Evolutionary conservation across 75 land plant species (phyloP), one percentile per base, ranked within the genome.

Genomic region (Isoetes taiwanensis): DNA sequence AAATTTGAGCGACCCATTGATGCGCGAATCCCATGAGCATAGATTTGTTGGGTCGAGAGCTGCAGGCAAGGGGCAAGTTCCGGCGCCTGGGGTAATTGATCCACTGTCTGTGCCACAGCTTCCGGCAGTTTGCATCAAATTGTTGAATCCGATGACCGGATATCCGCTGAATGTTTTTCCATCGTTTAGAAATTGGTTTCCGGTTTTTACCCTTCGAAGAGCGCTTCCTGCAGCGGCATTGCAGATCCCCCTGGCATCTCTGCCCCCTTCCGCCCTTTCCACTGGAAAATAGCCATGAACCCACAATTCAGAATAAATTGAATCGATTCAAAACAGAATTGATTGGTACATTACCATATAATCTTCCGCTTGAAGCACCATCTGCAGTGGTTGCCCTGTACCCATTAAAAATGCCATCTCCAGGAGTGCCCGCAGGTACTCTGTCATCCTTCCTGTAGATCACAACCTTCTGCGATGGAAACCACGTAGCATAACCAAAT

Each of bases 341-440:
- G n/a, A n/a, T n/a, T n/a, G n/a, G n/a, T n/a, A n/a, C n/a, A n/a
- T n/a, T n/a, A n/a, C n/a, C n/a, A n/a, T n/a, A n/a, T n/a, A n/a
- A n/a, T n/a, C n/a, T n/a, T n/a, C n/a, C n/a, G n/a, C n/a, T n/a
- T n/a, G n/a, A n/a, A n/a, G n/a, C n/a, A n/a, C n/a, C n/a, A n/a
- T n/a, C n/a, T n/a, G n/a, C n/a, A n/a, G n/a, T n/a, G n/a, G n/a
- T n/a, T n/a, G n/a, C n/a, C n/a, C n/a, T 74, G 34, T 82, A 79
- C 2, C 78, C 83, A 1, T 54, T 58, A 61, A 63, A 83, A 1
- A 38, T 31, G 27, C 74, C 72, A 2, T 59, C 65, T 5, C 74
- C 74, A 4, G 32, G 37, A 1, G 38, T 54, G 4, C 25, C 37
- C 2, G 30, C 33, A 26, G 28, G 20, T 9, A 68, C 58, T 5